Base-by-base conservation (phyloP, 2,329 filamentous ascomycete species). In the Ascochyta pisi region DNA sequence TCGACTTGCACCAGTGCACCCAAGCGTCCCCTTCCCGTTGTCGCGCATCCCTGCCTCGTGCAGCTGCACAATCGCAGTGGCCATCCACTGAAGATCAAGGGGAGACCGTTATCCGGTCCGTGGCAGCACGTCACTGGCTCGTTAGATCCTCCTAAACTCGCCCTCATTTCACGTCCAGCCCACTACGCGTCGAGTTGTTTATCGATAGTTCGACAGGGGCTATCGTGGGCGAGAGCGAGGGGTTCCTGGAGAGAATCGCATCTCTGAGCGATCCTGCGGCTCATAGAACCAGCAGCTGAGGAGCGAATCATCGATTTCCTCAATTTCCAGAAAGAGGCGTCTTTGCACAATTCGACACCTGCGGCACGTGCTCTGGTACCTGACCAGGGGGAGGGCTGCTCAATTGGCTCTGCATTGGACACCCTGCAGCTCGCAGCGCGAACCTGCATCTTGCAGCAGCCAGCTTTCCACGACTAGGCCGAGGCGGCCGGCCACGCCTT, bases 381-480 rank as follows among this genome's bases (percentile, higher is more conserved):
- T 62, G 22, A 46, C 31, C 42, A 35, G 42, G 53, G 45, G 37
- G 10, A 41, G 58, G 52, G 64, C 63, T 69, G 66, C 60, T 69
- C 64, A 69, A 71, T 68, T 68, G 66, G 69, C 57, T 60, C 60
- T 63, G 50, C 46, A 52, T 35, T 48, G 44, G 29, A 41, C 54
- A 46, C 53, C 52, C 53, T 57, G 59, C 56, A 60, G 48, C 65
- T 57, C 65, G 65, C 71, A 70, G 67, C 63, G 63, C 63, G 63
- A 65, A 68, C 66, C 67, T 73, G 71, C 70, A 69, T 59, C 61
- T 61, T 70, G 66, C 69, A 70, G 63, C 60, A 63, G 62, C 65
- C 54, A 52, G 57, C 54, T 50, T 50, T 34, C 15, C 19, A 44
- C 44, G 44, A 54, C 51, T 49, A 54, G 64, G 62, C 63, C 61